phyloP scores from a whole-genome alignment of 345 rosid species.

The Cochlearia excelsa region DNA sequence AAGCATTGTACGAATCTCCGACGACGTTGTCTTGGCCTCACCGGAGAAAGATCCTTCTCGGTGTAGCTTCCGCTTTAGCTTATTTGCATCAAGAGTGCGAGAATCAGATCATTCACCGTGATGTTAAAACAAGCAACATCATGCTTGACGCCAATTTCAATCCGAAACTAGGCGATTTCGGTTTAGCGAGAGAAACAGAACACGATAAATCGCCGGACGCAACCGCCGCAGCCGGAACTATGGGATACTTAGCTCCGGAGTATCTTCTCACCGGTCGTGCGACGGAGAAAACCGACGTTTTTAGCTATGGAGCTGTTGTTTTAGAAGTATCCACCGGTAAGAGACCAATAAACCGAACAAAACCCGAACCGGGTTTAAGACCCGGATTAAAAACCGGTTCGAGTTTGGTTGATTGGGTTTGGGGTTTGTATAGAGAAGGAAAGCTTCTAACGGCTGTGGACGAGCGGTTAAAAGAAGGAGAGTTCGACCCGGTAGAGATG shows the following conservation, averaged over 20 bases:
- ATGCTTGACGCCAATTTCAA: conserved; percentile 89
- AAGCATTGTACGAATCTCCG: conserved; percentile 82
- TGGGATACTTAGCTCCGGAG: conserved; percentile 99
- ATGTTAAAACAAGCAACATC: conserved; percentile 84
- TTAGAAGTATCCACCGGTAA: conserved; percentile 83
- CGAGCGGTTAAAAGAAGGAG: conserved; percentile 52
- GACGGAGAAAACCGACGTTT: conserved; percentile 82
- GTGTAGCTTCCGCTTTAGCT: conserved; percentile 91
- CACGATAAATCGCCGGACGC: conserved; percentile 94
- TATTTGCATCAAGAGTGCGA: conserved; percentile 98
- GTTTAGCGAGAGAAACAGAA: conserved; percentile 80
- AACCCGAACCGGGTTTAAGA: conserved; percentile 22
- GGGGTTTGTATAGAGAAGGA: conserved; percentile 86
- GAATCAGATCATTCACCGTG: conserved; percentile 92
- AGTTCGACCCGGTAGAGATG: conserved; percentile 59
- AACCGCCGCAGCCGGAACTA: conserved; percentile 93
- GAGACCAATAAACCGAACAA: conserved; percentile 68
- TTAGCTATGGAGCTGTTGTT: conserved; percentile 89
- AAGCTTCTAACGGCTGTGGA: conserved; percentile 66
- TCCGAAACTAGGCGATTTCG: conserved; percentile 88
- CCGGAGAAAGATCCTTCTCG: conserved; percentile 65
- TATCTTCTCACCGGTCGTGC: conserved; percentile 89
- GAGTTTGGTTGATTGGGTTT: conserved; percentile 96
- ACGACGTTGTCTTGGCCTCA: conserved; percentile 68
- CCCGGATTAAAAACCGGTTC: conserved; percentile 39